Evolutionary conservation across 208 protist species (phyloP).

Genomic region (Plasmodiophora brassicae): DNA sequence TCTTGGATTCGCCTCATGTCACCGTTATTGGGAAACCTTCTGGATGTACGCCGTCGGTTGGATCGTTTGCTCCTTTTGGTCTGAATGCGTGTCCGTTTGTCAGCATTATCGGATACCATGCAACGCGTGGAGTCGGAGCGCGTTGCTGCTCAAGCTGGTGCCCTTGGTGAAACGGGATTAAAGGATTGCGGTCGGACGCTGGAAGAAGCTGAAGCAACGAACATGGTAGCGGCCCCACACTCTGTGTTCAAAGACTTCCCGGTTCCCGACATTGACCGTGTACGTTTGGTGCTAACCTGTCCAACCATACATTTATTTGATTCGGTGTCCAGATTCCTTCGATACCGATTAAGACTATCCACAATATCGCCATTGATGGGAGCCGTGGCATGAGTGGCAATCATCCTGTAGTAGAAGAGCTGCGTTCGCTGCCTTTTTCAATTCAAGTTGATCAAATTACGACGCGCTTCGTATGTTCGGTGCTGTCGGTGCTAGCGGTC

Average conservation of each 20-base stretch:
- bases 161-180: neutral
- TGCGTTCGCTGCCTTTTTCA: neutral
- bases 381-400: too few species aligned
- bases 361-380: too few species aligned
- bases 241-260: neutral
- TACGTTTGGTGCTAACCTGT: neutral
- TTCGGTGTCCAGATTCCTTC: neutral
- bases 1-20: neutral
- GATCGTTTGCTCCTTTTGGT: neutral
- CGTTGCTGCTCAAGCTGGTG: neutral
- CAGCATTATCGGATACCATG: neutral
- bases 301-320: neutral
- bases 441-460: neutral
- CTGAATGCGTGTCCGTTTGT: neutral
- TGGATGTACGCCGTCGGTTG: neutral
- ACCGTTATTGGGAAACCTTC: neutral
- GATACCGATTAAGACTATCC: neutral
- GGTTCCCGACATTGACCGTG: neutral
- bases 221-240: neutral
- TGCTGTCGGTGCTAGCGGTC: too few species aligned
- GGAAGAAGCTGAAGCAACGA: neutral
- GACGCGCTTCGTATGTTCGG: constrained; percentile 7
- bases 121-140: neutral
- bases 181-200: neutral
- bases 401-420: neutral